Conservation (phyloP, 371 early-diverging fungal genomes). For the Parasitella parasitica region DNA sequence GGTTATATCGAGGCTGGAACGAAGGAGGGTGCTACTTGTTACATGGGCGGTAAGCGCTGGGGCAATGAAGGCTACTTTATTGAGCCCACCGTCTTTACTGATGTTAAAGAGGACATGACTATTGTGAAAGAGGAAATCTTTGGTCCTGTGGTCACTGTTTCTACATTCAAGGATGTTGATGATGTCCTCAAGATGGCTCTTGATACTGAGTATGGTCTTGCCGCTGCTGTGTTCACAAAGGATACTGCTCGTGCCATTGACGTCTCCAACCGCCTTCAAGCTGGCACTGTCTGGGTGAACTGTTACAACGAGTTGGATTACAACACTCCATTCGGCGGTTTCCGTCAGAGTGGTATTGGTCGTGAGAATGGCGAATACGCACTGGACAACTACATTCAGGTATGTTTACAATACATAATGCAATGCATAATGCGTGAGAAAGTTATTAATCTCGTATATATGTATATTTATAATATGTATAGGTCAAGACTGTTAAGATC, state of each 20-base stretch:
- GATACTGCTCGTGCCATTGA: slow-evolving; percentile 68
- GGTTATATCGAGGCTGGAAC: slow-evolving; percentile 52
- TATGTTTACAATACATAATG: slow-evolving; percentile 7
- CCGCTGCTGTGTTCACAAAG: slow-evolving; percentile 80
- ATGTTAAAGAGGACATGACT: slow-evolving; percentile 54
- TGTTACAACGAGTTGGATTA: slow-evolving; percentile 41
- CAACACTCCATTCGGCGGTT: slow-evolving; percentile 80
- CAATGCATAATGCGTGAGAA: slow-evolving; percentile 6
- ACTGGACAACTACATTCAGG: slow-evolving; percentile 65
- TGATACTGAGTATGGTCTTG: slow-evolving; percentile 71
- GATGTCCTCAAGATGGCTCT: slow-evolving; percentile 77
- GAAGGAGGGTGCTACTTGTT: slow-evolving; percentile 51
- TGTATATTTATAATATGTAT: background rate
- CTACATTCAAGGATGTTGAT: slow-evolving; percentile 63
- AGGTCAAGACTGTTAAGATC: slow-evolving; percentile 45
- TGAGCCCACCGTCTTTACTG: slow-evolving; percentile 50
- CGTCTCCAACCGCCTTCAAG: slow-evolving; percentile 64
- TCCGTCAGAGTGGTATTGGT: slow-evolving; percentile 82
- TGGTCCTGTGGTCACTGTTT: slow-evolving; percentile 76
- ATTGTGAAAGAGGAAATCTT: slow-evolving; percentile 77
- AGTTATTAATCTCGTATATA: background rate
- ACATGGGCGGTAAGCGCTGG: slow-evolving; percentile 49
- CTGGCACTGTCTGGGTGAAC: slow-evolving; percentile 65
- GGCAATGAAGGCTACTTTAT: slow-evolving; percentile 53
- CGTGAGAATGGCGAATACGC: slow-evolving; percentile 79